Conservation (phyloP, 805 yeast genomes). For the Ogataea thermomethanolica region DNA sequence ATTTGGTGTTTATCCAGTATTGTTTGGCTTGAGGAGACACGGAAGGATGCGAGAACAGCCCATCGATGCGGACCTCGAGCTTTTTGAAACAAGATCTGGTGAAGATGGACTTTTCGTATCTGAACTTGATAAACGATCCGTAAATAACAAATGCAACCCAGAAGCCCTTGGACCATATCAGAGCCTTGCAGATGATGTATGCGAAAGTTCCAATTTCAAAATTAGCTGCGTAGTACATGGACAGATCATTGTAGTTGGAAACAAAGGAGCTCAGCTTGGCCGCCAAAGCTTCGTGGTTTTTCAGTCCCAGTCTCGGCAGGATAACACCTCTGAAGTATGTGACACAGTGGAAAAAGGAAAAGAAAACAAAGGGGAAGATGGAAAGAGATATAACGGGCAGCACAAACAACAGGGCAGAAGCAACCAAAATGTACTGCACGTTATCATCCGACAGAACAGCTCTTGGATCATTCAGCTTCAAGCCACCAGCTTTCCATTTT, state of each 20-base stretch:
- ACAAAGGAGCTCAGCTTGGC: conserved; percentile 41
- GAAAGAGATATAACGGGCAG: conserved; percentile 61
- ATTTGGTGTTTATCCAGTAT: conserved; percentile 49
- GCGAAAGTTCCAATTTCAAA: conserved; percentile 40
- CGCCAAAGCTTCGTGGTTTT: conserved; percentile 12
- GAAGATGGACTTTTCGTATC: conserved; percentile 73
- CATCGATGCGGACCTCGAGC: conserved; percentile 62
- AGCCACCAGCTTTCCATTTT: conserved; percentile 38
- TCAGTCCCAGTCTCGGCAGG: conserved; percentile 55
- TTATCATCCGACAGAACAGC: conserved; percentile 41
- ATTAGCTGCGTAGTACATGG: conserved; percentile 57
- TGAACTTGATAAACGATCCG: conserved; percentile 63
- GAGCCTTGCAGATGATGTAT: conserved; percentile 34
- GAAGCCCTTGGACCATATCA: conserved; percentile 59
- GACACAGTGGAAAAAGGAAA: conserved; percentile 78
- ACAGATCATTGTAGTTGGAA: conserved; percentile 52
- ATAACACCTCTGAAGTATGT: conserved; percentile 63
- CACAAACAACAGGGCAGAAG: conserved; percentile 50
- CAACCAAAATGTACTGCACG: conserved; percentile 60
- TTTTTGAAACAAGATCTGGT: conserved; percentile 60
- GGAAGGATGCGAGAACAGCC: conserved; percentile 50
- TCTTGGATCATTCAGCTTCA: conserved; percentile 20
- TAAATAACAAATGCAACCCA: conserved; percentile 55
- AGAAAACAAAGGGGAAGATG: conserved; percentile 68
- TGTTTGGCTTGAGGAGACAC: conserved; percentile 49